Evolutionary conservation across 257 asterid genomes (phyloP), one percentile per base, ranked within the genome.

Genomic region (Phtheirospermum japonicum): DNA sequence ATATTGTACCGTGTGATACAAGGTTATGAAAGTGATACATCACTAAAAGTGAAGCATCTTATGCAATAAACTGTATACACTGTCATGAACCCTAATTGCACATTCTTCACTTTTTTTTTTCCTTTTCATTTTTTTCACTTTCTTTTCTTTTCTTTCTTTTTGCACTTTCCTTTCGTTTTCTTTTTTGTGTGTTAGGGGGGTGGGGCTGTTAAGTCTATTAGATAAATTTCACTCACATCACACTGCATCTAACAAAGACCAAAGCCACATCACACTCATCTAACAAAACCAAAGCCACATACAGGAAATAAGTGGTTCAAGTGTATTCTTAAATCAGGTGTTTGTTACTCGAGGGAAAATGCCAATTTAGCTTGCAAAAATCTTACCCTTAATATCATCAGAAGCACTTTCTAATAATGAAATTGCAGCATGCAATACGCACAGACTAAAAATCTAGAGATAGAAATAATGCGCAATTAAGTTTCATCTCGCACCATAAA

Each of bases 251-350:
- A 33, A 36, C 14, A 57, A 16, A 33, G 31, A 12, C 2, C 49
- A 40, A 40, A 40, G n/a, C n/a, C n/a, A n/a, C n/a, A n/a, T n/a
- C n/a, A n/a, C n/a, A n/a, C n/a, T n/a, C n/a, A n/a, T n/a, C n/a
- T n/a, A n/a, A n/a, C n/a, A n/a, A n/a, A n/a, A n/a, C n/a, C n/a
- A n/a, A n/a, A n/a, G n/a, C 19, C 50, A 13, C 18, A 26, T 54
- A 54, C 9, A 49, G 6, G 37, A 5, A 30, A 6, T 13, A n/a
- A 16, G 30, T 13, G 16, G 37, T 30, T 55, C 36, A 31, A 14
- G 42, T 55, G 42, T 33, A 19, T 53, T 54, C 39, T 59, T 2
- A 26, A 43, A 42, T 50, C 40, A 61, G 65, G 20, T 43, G 55
- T 43, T 43, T 23, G 9, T 13, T 18, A 60, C 40, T 4, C 6